Base-by-base conservation (phyloP, 495 filamentous ascomycete genomes). In the Xylaria nigripes region DNA sequence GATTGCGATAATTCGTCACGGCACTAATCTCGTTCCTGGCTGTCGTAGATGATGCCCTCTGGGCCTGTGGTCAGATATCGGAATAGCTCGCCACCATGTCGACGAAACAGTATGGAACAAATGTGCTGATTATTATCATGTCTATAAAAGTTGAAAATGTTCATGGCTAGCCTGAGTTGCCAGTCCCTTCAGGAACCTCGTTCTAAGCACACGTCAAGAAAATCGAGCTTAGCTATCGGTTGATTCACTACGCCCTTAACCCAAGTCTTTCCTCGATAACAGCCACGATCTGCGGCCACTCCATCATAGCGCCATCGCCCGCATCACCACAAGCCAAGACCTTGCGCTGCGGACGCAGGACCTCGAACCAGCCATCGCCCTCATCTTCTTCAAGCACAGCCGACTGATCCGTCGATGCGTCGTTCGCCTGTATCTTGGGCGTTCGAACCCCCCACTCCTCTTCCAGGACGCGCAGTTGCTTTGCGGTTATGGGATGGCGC, bases 241-340 rank as follows among this genome's bases (percentile, higher is more conserved):
- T 2, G 19, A 6, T 25, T 30, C 9, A 44, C 30, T 48, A n/a
- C 32, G 16, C 21, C 22, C 12, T 15, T 27, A 78, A 62, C 1
- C 67, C 66, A 38, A 83, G 52, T 44, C 60, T 60, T 27, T 62
- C 49, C 58, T 85, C 76, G 42, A 93, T 82, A 1, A 71, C 65
- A n/a, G 61, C 57, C 24, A 89, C 81, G 64, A 95, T 86, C 32
- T 83, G 77, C 42, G 67, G 78, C 85, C 85, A 92, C 27, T 89
- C 82, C 68, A 73, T 76, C 89, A 93, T 95, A 6, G 78, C 88
- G 19, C 87, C 88, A 21, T 76, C 71, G 0, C 87, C 88, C 21
- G 82, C 74, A 65, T 92, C 87, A n/a, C 89, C 90, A 68, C 87
- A 92, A 6, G 90, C 89, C 53, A 93, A 71, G 13, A 72, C 71